phyloP scores from a whole-genome alignment of 805 yeast genomes.

The Dipodascus geniculatus region DNA sequence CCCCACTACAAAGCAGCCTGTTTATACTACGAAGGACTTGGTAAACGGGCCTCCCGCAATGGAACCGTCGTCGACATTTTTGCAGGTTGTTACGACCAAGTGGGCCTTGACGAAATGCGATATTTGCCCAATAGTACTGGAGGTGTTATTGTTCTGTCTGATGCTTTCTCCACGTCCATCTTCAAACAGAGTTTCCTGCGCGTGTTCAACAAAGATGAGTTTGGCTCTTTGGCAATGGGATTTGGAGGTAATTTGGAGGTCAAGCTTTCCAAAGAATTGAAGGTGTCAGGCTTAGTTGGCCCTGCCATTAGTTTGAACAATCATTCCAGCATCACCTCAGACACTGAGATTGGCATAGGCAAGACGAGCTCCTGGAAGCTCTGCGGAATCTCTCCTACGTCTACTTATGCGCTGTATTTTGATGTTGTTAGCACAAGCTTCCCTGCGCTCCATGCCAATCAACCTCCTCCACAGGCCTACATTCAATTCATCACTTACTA shows the following conservation, averaged over 20 bases:
- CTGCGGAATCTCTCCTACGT: slow-evolving; percentile 66
- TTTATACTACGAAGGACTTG: slow-evolving; percentile 63
- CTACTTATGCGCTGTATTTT: slow-evolving; percentile 71
- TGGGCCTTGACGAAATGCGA: slow-evolving; percentile 90
- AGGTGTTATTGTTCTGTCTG: slow-evolving; percentile 75
- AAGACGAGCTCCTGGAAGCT: slow-evolving; percentile 75
- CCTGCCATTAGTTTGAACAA: slow-evolving; percentile 55
- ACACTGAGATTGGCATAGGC: slow-evolving; percentile 80
- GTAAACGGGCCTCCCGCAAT: slow-evolving; percentile 53
- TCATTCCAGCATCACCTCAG: slow-evolving; percentile 58
- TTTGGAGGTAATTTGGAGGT: slow-evolving; percentile 73
- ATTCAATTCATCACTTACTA: slow-evolving; percentile 79
- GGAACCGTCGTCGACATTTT: slow-evolving; percentile 82
- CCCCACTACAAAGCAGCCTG: slow-evolving; percentile 78
- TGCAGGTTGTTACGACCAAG: slow-evolving; percentile 94
- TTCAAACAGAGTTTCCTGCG: slow-evolving; percentile 84
- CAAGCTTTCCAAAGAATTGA: slow-evolving; percentile 69
- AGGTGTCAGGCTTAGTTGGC: slow-evolving; percentile 80
- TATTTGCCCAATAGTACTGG: slow-evolving; percentile 73
- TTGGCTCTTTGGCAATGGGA: slow-evolving; percentile 70
- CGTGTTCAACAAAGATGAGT: slow-evolving; percentile 67
- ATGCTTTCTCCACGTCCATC: slow-evolving; percentile 87
- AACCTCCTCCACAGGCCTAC: slow-evolving; percentile 21
- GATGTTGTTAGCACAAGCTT: slow-evolving; percentile 39
- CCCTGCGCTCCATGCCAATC: slow-evolving; percentile 17